Evolutionary conservation across 148 eudicot species (phyloP), one percentile per base, ranked within the genome.

Genomic region (Vaccinium myrtillus): DNA sequence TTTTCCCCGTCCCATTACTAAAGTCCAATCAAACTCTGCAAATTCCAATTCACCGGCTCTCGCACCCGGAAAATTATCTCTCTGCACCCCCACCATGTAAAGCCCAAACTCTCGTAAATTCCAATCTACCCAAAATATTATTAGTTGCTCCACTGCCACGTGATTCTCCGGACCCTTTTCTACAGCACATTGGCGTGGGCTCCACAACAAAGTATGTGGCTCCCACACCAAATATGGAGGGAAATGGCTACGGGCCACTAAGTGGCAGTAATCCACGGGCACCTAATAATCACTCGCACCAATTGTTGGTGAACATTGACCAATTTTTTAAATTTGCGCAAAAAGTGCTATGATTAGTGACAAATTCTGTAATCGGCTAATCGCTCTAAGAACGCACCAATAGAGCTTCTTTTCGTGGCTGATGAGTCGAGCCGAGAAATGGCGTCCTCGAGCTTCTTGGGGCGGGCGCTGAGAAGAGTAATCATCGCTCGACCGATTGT

Each of bases 401-500:
- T 19, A 14, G 88, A 82, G 48, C 79, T 76, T 25, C 56, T 81
- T 25, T 74, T 43, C 46, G 46, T 81, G 70, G 91, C 87, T 79
- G 92, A 63, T 1, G 91, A 88, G 48, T 86, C 86, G 58, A 93
- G 91, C 4, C 81, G 88, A 85, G 92, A 86, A 82, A 92, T 91
- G 85, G 98, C 89, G 81, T 87, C 87, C 32, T 88, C 83, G 48
- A 95, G 94, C 86, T 95, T 92, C 88, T 87, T 92, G 12, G 95
- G 92, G 6, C 90, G 90, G 70, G 91, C 81, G 15, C 51, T 78
- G 30, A 93, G 91, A 49, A 95, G 83, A 75, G 91, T 89, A 86
- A 74, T 88, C 92, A 95, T 90, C 2, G 87, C 91, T 78, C 96
- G 89, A n/a, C 96, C 95, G 16, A 95, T 79, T 80, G 91, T 87